Base-by-base conservation (phyloP, 768 basidiomycete species). In the Suillus cothurnatus region DNA sequence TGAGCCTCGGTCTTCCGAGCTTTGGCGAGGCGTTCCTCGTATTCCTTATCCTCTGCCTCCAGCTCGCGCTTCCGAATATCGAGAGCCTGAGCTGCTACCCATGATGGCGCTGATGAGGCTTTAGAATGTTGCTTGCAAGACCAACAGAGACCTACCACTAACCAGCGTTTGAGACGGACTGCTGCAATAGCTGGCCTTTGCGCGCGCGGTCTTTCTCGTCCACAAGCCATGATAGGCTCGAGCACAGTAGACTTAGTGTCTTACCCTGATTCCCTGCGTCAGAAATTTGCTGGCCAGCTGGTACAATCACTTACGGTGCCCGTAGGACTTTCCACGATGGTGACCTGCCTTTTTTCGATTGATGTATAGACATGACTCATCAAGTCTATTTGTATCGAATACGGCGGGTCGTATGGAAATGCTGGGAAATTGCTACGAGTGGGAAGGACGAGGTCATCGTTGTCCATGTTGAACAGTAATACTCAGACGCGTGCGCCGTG, bases 241-340 rank as follows among this genome's bases (percentile, higher is more conserved):
- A 84, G 67, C 89, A 93, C 32, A 96, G 81, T 19, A 96, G 80
- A 71, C 88, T 92, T 39, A 95, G 77, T 0, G 94, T 95, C 76
- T 97, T 97, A 32, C 94, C 94, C 94, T 95, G 71, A 2, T 26
- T n/a, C 4, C 28, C 36, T 6, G 63, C 67, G 57, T 64, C 32
- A 23, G 19, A 59, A 15, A 64, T 14, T 1, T 31, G 38, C 31
- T 17, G 26, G 34, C 21, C 41, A 21, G 11, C 15, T n/a, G 43
- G 28, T 47, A 5, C 34, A 63, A 17, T 32, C 50, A 71, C 85
- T 75, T 64, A 93, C 94, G 31, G 94, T 95, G 70, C 94, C 94
- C 0, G 94, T 95, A 0, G 94, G 94, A 69, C 91, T 93, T 76
- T 95, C 94, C 36, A 96, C 84, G 58, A 98, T 90, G 1, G 94